phyloP scores from a whole-genome alignment of 164 flowering plant species.

The Tetrastigma voinierianum region DNA sequence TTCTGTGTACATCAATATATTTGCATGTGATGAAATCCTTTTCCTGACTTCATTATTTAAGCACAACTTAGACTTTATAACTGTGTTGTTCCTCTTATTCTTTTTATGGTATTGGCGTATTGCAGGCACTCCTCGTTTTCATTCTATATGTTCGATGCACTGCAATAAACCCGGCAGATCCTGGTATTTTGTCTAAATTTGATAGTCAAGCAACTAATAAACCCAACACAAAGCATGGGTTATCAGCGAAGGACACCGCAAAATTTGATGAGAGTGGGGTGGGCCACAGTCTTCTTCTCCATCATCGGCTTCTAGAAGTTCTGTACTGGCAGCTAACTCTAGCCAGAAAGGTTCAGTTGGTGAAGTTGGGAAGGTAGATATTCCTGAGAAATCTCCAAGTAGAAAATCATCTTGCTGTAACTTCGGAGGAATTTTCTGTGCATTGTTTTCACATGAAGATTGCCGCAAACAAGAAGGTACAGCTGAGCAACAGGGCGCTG shows the following conservation, averaged over 20 bases:
- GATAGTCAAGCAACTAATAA: constrained; percentile 23
- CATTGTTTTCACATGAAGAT: constrained; percentile 76
- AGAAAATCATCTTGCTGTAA: constrained; percentile 32
- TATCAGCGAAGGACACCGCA: constrained; percentile 28
- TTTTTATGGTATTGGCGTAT: constrained; percentile 16
- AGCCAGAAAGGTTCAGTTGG: constrained; percentile 50
- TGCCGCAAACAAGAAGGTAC: constrained; percentile 55
- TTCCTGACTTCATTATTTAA: neutral
- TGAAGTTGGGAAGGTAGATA: constrained; percentile 31
- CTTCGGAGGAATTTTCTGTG: constrained; percentile 65
- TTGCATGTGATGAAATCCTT: neutral
- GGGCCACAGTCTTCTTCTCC: constrained; percentile 56
- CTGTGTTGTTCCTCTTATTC: neutral
- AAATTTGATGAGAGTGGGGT: constrained; percentile 43
- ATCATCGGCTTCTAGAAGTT: constrained; percentile 68
- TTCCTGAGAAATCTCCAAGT: constrained; percentile 17
- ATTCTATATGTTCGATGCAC: constrained; percentile 89
- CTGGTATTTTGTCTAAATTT: constrained; percentile 71
- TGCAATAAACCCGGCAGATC: constrained; percentile 97
- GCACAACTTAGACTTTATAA: neutral
- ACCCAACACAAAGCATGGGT: constrained; percentile 22
- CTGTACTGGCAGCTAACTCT: constrained; percentile 50
- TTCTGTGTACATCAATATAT: neutral
- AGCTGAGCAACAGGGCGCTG: constrained; percentile 45
- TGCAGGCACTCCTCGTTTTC: constrained; percentile 86